A percentile compares a stretch with the other conserved stretches of the same genome.
Conservation (phyloP, 768 basidiomycete species). For the Mycena floridula region DNA sequence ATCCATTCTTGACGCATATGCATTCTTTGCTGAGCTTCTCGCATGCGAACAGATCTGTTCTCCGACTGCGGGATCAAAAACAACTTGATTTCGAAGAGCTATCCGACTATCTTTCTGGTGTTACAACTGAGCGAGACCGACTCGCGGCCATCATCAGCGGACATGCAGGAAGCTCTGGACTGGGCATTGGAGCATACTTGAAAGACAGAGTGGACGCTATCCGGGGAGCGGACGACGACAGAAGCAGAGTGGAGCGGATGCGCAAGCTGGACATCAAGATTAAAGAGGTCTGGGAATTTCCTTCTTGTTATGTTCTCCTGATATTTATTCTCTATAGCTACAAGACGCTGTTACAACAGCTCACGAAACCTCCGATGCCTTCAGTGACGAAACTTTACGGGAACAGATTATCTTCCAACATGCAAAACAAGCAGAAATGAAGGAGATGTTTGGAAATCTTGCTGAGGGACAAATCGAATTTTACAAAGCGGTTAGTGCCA, state of each 20-base stretch:
- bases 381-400: conserved; percentile 89
- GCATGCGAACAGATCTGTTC: conserved; percentile 86
- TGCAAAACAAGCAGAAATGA: conserved; percentile 94
- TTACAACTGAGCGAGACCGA: conserved; percentile 89
- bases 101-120: conserved; percentile 89
- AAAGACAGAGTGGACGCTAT: conserved; percentile 90
- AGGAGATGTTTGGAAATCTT: conserved; percentile 83
- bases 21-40: conserved; percentile 94
- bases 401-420: conserved; percentile 90
- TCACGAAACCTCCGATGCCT: conserved; percentile 93
- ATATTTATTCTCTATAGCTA: conserved; percentile 42
- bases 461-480: conserved; percentile 96
- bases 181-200: conserved; percentile 84
- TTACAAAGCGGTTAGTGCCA: conserved; percentile 60
- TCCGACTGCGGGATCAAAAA: conserved; percentile 96
- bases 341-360: conserved; percentile 95
- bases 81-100: conserved; percentile 98
- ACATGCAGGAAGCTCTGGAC: conserved; percentile 78
- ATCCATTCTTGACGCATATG: conserved; percentile 85
- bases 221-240: conserved; percentile 89
- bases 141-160: conserved; percentile 85
- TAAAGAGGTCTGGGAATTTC: conserved; percentile 90
- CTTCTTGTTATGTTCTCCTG: conserved; percentile 1
- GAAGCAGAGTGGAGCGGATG: conserved; percentile 91
- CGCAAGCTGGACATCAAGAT: conserved; percentile 89